Conservation (phyloP, 2,329 filamentous ascomycete species). For the Lachnellula hyalina region DNA sequence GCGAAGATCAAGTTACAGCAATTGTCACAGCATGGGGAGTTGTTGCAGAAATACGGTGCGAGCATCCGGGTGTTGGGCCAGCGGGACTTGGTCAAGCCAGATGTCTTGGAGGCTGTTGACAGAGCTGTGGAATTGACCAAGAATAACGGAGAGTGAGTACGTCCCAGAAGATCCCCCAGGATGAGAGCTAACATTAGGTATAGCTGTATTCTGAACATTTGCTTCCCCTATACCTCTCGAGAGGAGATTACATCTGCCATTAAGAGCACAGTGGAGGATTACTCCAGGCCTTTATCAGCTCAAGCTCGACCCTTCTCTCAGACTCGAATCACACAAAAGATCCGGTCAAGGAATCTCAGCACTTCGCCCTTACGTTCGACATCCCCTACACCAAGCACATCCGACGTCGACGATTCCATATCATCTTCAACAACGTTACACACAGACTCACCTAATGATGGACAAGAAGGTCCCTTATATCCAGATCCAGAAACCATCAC, state of each 20-base stretch:
- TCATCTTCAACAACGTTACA: slow-evolving; percentile 54
- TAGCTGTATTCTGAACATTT: slow-evolving; percentile 77
- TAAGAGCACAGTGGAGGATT: slow-evolving; percentile 80
- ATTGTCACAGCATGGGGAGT: slow-evolving; percentile 84
- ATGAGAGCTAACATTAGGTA: slow-evolving; percentile 10
- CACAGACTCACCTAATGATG: slow-evolving; percentile 28
- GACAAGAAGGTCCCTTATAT: slow-evolving; percentile 34
- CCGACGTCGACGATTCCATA: slow-evolving; percentile 43
- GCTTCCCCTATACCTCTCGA: slow-evolving; percentile 93
- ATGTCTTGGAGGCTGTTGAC: slow-evolving; percentile 85
- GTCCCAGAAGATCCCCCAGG: background rate
- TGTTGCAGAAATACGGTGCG: slow-evolving; percentile 89
- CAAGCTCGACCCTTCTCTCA: slow-evolving; percentile 76
- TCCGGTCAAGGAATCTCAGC: slow-evolving; percentile 59
- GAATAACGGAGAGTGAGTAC: slow-evolving; percentile 68
- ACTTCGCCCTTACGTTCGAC: slow-evolving; percentile 30
- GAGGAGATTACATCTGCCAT: slow-evolving; percentile 93
- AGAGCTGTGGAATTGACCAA: slow-evolving; percentile 80
- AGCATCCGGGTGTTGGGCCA: slow-evolving; percentile 81
- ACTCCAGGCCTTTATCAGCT: slow-evolving; percentile 64
- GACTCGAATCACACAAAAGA: slow-evolving; percentile 79
- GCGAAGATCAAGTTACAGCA: slow-evolving; percentile 93
- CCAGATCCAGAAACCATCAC: slow-evolving; percentile 88
- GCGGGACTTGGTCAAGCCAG: slow-evolving; percentile 73
- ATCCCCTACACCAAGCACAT: slow-evolving; percentile 43